Evolutionary conservation across 306 rosid species (phyloP), one percentile per base, ranked within the genome.

Genomic region (Arachis stenosperma): DNA sequence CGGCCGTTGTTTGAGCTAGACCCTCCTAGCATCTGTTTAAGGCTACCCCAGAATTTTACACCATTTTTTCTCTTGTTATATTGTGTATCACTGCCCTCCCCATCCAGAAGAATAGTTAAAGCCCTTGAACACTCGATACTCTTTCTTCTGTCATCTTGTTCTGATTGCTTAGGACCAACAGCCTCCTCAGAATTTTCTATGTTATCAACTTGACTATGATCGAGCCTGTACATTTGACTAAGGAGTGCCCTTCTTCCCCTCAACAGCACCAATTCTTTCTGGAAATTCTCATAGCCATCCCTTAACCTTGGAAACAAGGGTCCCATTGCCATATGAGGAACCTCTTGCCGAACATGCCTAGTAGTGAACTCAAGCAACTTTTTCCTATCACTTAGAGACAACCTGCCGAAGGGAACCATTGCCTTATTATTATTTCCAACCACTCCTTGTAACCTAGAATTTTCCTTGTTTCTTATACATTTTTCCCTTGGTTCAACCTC

Each of bases 311-410:
- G 90, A 87, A 90, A 90, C 67, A 88, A 68, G 0, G 87, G 94
- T 42, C 89, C 92, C 14, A 14, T 50, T 8, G 67, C 82, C 37
- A 40, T 70, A 52, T 69, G 69, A 67, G 87, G 84, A 69, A 85
- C 73, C 75, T 81, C 78, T 6, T 84, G 69, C 50, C 85, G 82
- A 83, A 84, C 74, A 60, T 81, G 88, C 57, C 72, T 80, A 2
- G 83, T 73, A 15, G 83, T 77, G 64, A 76, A 51, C 61, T 86
- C 92, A 73, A 91, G 89, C 83, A 91, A 69, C 75, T 79, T 87
- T 71, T 90, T 87, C 75, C 97, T 82, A 56, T 91, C 97, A 74
- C 86, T 56, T 70, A 87, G 89, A 44, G 76, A 61, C 70, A 91
- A 77, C 66, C 83, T 85, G 63, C 77, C 46, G 67, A 91, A 91